Conservation (phyloP, 2,329 filamentous ascomycete species). For the Arthrinium puccinioides region DNA sequence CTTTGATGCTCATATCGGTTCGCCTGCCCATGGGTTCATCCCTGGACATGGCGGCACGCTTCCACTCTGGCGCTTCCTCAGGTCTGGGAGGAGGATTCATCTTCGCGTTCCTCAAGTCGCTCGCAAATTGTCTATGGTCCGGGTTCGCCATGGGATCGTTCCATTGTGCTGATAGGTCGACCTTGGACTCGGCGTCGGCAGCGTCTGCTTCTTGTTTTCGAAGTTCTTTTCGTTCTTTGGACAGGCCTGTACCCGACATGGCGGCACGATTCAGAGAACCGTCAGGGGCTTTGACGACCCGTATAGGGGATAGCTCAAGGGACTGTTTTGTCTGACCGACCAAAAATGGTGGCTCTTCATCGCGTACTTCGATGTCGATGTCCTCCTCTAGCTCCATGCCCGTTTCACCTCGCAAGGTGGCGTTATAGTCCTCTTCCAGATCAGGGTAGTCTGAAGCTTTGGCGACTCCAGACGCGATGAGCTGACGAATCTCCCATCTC, state of each 20-base stretch:
- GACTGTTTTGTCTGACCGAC: slow-evolving; percentile 96
- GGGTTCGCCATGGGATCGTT: slow-evolving; percentile 91
- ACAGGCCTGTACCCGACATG: slow-evolving; percentile 82
- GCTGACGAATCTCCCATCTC: slow-evolving; percentile 92
- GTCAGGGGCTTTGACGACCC: slow-evolving; percentile 94
- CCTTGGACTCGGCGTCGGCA: slow-evolving; percentile 65
- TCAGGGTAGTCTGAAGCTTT: slow-evolving; percentile 93
- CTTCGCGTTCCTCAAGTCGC: slow-evolving; percentile 68
- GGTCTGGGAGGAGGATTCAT: slow-evolving; percentile 46
- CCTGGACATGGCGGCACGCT: slow-evolving; percentile 73
- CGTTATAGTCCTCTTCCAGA: slow-evolving; percentile 87
- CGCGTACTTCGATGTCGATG: slow-evolving; percentile 91
- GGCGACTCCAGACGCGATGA: slow-evolving; percentile 90
- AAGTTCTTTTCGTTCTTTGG: slow-evolving; percentile 84
- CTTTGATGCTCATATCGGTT: slow-evolving; percentile 86
- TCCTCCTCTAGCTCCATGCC: slow-evolving; percentile 92
- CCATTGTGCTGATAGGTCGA: slow-evolving; percentile 87
- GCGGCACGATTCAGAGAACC: slow-evolving; percentile 96
- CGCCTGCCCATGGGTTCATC: slow-evolving; percentile 78
- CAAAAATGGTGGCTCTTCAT: slow-evolving; percentile 94
- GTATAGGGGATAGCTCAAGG: slow-evolving; percentile 86
- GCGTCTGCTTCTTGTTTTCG: slow-evolving; percentile 81
- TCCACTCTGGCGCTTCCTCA: slow-evolving; percentile 85
- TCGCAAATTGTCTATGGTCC: slow-evolving; percentile 81
- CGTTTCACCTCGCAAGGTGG: slow-evolving; percentile 76